A percentile compares a stretch with the other conserved stretches of the same genome.
These are phyloP conservation scores for Chlorophyllum brunneum DNA, from an alignment of 768 basidiomycete genomes.

Conservation along the genomic window DNA sequence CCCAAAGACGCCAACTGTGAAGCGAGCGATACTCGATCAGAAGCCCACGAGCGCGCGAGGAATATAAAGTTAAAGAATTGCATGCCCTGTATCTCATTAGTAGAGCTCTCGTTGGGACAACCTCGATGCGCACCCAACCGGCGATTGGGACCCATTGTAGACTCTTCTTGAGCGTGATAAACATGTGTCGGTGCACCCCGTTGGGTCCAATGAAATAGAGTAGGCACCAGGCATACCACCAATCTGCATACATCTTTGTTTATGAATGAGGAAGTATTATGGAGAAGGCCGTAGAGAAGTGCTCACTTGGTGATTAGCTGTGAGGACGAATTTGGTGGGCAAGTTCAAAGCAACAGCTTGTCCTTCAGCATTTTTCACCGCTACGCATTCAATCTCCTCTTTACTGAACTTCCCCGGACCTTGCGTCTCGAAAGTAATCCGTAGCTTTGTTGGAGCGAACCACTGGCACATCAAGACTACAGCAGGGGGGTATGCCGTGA, in stretches of 20 bases:
- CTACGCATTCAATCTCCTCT: conserved; percentile 54
- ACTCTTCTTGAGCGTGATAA: conserved; percentile 91
- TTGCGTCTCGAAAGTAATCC: conserved; percentile 69
- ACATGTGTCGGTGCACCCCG: conserved; percentile 65
- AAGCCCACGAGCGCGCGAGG: conserved; percentile 86
- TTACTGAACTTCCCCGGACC: conserved; percentile 61
- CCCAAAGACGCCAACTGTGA: conserved; percentile 66
- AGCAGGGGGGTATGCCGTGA: not conserved
- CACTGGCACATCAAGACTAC: conserved; percentile 76
- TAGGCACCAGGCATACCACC: conserved; percentile 88
- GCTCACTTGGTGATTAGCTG: conserved; percentile 89
- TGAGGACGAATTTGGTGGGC: conserved; percentile 77
- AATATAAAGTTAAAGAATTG: conserved; percentile 95
- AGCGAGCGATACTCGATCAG: conserved; percentile 69
- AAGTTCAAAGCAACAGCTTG: conserved; percentile 58
- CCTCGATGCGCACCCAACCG: conserved; percentile 66
- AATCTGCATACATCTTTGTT: conserved; percentile 67
- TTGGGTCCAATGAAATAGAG: conserved; percentile 65
- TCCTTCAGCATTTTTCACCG: conserved; percentile 54
- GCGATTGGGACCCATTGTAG: conserved; percentile 80
- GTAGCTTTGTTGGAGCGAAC: conserved; percentile 75
- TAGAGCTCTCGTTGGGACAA: not conserved
- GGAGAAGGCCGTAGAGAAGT: not conserved
- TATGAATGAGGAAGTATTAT: not conserved
- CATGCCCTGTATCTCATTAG: conserved; percentile 61